These are phyloP conservation scores for Debaryomyces prosopidis DNA, from an alignment of 805 yeast genomes.

Conservation along the genomic window DNA sequence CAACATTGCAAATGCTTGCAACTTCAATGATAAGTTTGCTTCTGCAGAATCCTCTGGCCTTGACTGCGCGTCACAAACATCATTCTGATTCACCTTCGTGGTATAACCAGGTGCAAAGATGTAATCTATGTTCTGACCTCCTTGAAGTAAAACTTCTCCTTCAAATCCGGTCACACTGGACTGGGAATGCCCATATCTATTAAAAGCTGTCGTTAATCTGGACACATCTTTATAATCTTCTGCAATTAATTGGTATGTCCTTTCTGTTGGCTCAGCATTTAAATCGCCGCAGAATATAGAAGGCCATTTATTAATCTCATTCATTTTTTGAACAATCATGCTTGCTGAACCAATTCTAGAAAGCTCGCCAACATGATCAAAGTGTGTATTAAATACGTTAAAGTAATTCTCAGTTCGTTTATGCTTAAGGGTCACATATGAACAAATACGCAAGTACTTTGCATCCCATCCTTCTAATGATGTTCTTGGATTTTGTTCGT, in stretches of 20 bases:
- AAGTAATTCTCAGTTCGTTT: conserved; percentile 24
- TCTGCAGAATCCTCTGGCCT: conserved; percentile 9
- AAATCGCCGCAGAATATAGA: conserved; percentile 44
- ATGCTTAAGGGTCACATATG: conserved; percentile 31
- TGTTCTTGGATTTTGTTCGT: conserved; percentile 32
- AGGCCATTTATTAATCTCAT: conserved; percentile 29
- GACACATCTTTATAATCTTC: conserved; percentile 42
- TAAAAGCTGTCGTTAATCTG: conserved; percentile 19
- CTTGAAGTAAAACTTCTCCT: conserved; percentile 33
- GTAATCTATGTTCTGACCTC: conserved; percentile 40
- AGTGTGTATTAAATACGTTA: conserved; percentile 43
- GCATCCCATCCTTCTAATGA: conserved; percentile 48
- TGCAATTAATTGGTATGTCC: conserved; percentile 36
- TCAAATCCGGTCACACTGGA: conserved; percentile 47
- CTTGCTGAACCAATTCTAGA: conserved; percentile 36
- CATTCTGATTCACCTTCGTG: conserved; percentile 6
- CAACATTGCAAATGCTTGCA: conserved; percentile 34
- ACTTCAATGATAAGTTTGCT: conserved; percentile 12
- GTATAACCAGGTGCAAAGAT: conserved; percentile 41
- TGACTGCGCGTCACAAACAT: not conserved
- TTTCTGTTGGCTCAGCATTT: conserved; percentile 42
- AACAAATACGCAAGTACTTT: conserved; percentile 38
- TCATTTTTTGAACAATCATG: conserved; percentile 36
- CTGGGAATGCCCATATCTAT: conserved; percentile 38
- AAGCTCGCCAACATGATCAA: conserved; percentile 39